Conservation (phyloP, 2,329 filamentous ascomycete genomes). For the Fusarium falciforme region DNA sequence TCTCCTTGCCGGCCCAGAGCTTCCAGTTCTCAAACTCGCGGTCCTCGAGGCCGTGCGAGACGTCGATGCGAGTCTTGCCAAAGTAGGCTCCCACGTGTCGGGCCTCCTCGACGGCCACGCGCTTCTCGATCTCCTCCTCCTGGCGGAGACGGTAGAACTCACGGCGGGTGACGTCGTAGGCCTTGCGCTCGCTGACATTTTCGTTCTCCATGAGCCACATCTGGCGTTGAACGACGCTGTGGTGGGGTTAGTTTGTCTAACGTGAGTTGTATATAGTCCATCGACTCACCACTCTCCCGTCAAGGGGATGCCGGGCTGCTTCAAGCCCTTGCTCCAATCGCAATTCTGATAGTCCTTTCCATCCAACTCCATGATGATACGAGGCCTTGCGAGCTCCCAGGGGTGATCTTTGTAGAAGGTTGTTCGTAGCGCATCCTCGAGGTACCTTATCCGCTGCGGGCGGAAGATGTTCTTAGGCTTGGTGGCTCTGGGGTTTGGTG, state of each 20-base stretch:
- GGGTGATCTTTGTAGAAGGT: constrained; percentile 95
- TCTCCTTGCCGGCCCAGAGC: constrained; percentile 72
- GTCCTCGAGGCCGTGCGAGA: constrained; percentile 87
- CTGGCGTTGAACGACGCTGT: constrained; percentile 92
- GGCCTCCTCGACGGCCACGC: constrained; percentile 90
- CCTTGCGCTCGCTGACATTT: constrained; percentile 70
- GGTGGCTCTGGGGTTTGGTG: constrained; percentile 55
- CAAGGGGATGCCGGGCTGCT: constrained; percentile 79
- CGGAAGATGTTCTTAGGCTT: constrained; percentile 81
- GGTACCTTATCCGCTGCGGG: constrained; percentile 80
- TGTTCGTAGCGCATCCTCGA: constrained; percentile 83
- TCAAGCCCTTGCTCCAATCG: constrained; percentile 82
- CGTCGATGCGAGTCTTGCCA: constrained; percentile 77
- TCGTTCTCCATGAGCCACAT: constrained; percentile 81
- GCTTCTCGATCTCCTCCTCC: constrained; percentile 81
- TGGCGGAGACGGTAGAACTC: constrained; percentile 92
- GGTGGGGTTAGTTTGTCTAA: constrained; percentile 26
- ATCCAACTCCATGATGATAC: constrained; percentile 85
- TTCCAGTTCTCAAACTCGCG: constrained; percentile 86
- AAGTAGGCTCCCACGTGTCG: constrained; percentile 88
- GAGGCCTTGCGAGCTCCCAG: constrained; percentile 93
- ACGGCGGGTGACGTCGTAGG: constrained; percentile 87
- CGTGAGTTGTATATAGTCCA: background rate
- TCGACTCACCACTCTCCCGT: constrained; percentile 68
- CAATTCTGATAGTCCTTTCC: constrained; percentile 81